Conservation (phyloP, 305 asterid species). For the Fraxinus nigra region DNA sequence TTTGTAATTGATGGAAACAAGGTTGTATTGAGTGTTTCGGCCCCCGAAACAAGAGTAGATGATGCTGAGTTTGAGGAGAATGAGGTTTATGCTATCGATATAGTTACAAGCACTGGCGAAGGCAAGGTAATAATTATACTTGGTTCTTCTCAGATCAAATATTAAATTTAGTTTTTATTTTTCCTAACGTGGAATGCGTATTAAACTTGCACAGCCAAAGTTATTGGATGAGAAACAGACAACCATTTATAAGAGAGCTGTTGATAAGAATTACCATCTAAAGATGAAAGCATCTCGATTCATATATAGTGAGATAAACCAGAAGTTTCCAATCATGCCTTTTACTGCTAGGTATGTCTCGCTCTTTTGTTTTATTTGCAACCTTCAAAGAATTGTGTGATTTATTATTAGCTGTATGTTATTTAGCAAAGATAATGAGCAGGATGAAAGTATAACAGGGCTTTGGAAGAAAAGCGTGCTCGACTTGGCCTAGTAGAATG, state of each 20-base stretch:
- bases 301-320: conserved; percentile 72
- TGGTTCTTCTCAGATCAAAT: background rate
- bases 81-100: conserved; percentile 85
- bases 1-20: conserved; percentile 96
- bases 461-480: conserved; percentile 95
- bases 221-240: conserved; percentile 78
- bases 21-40: conserved; percentile 71
- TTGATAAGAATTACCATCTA: conserved; percentile 65
- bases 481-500: conserved; percentile 89
- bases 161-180: background rate
- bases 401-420: background rate
- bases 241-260: conserved; percentile 72
- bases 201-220: conserved; percentile 53
- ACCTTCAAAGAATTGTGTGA: background rate
- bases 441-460: conserved; percentile 43
- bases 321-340: conserved; percentile 87
- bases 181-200: background rate
- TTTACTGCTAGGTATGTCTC: conserved; percentile 70
- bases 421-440: conserved; percentile 8
- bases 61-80: conserved; percentile 97
- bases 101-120: conserved; percentile 84
- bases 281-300: conserved; percentile 82
- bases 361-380: background rate
- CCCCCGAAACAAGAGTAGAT: conserved; percentile 86
- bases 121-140: conserved; percentile 58